phyloP scores from a whole-genome alignment of 148 eudicot species.

The Camellia lanceoleosa region DNA sequence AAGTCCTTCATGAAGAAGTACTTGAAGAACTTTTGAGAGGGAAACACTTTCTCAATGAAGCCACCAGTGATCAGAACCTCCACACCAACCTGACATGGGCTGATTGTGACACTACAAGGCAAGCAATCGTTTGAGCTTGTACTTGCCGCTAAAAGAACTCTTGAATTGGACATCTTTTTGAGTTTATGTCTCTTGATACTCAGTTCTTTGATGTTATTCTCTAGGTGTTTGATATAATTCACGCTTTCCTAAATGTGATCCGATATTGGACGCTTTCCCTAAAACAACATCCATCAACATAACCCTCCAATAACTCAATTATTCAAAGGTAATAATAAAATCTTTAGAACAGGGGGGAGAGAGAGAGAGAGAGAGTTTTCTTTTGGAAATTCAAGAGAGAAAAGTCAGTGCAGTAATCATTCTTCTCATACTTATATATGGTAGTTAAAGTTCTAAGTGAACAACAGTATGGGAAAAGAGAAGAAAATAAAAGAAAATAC shows the following conservation, averaged over 20 bases:
- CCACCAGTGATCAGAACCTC: conserved; percentile 24
- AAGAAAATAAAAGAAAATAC: too few relatives aligned
- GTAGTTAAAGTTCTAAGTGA: too few relatives aligned
- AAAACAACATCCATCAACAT: neutral
- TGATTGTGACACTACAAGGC: conserved; percentile 16
- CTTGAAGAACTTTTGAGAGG: conserved; percentile 23
- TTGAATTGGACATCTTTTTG: conserved; percentile 8
- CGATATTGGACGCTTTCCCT: conserved; percentile 34
- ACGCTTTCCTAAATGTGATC: conserved; percentile 34
- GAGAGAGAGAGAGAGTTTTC: too few relatives aligned
- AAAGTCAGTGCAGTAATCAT: too few relatives aligned
- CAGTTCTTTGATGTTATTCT: conserved; percentile 24
- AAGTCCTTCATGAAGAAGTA: conserved; percentile 25
- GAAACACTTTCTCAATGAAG: conserved; percentile 3
- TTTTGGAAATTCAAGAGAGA: too few relatives aligned
- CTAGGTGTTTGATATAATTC: conserved; percentile 27
- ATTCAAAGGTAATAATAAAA: neutral
- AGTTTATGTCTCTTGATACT: conserved; percentile 24
- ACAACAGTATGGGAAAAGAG: too few relatives aligned
- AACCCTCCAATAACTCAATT: neutral
- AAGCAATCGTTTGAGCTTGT: neutral
- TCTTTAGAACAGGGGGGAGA: too few relatives aligned
- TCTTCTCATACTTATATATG: too few relatives aligned
- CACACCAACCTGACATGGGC: conserved; percentile 16
- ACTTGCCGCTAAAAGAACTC: neutral